These are phyloP conservation scores for Phaeosphaeriaceae sp. DNA, from an alignment of 2,329 filamentous ascomycete species.

Conservation along the genomic window DNA sequence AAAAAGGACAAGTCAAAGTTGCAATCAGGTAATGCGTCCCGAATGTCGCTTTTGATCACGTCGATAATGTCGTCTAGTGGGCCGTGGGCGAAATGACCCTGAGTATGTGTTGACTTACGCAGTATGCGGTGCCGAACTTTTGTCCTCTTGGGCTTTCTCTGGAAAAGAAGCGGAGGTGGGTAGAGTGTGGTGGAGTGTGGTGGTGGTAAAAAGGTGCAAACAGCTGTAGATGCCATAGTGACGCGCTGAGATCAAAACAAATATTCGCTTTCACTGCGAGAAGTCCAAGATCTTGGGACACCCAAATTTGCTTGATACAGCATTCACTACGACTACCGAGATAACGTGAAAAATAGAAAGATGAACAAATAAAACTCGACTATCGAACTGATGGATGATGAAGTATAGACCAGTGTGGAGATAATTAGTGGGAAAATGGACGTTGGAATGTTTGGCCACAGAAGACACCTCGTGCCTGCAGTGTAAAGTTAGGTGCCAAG, in stretches of 20 bases:
- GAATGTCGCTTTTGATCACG: conserved; percentile 40
- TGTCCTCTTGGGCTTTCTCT: conserved; percentile 35
- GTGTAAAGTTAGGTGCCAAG: too few relatives aligned
- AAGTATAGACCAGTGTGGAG: too few relatives aligned
- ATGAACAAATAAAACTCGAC: conserved; percentile 8
- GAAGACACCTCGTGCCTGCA: too few relatives aligned
- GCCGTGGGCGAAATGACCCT: conserved; percentile 19
- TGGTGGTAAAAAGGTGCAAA: conserved; percentile 13
- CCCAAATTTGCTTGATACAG: too few relatives aligned
- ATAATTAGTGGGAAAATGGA: too few relatives aligned
- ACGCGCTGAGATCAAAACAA: conserved; percentile 11
- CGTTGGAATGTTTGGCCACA: too few relatives aligned
- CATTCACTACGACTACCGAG: too few relatives aligned
- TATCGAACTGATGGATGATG: too few relatives aligned
- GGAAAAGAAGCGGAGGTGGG: conserved; percentile 38
- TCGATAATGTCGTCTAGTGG: conserved; percentile 46
- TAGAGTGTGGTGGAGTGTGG: conserved; percentile 22
- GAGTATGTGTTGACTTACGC: conserved; percentile 27
- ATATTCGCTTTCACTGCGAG: conserved; percentile 1
- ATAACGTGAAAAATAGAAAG: not conserved
- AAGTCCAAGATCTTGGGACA: too few relatives aligned
- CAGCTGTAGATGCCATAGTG: conserved; percentile 20
- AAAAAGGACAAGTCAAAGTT: conserved; percentile 14
- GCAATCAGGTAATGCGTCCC: conserved; percentile 23
- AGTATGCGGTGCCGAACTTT: conserved; percentile 33